Evolutionary conservation across 2,329 filamentous ascomycete genomes (phyloP).

Genomic region (Penicillium sp.): DNA sequence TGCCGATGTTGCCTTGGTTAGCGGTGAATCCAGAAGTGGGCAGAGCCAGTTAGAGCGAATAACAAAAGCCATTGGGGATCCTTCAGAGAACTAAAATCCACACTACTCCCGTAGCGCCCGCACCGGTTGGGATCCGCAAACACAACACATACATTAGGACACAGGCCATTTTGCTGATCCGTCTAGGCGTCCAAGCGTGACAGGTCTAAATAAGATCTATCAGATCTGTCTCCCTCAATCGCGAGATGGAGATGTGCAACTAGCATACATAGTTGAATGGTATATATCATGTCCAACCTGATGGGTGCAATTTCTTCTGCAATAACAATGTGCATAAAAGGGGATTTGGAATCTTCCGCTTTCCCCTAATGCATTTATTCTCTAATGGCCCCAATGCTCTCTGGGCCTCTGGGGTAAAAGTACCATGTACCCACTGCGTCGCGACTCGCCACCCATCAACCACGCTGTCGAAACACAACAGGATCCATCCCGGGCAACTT

Average conservation of each 20-base stretch:
- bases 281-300: background rate
- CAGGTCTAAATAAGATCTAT: slow-evolving; percentile 8
- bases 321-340: background rate
- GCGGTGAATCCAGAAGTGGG: background rate
- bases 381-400: background rate
- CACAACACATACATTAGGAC: background rate
- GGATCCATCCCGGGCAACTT: slow-evolving; percentile 13
- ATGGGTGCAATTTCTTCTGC: background rate
- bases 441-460: slow-evolving; percentile 24
- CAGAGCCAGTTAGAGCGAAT: background rate
- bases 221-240: background rate
- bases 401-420: slow-evolving; percentile 5
- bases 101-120: background rate
- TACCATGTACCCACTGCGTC: slow-evolving; percentile 11
- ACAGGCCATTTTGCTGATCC: background rate
- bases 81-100: background rate
- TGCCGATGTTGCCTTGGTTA: background rate
- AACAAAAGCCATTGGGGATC: background rate
- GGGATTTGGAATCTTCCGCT: slow-evolving; percentile 14
- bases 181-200: slow-evolving; percentile 4
- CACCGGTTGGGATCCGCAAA: background rate
- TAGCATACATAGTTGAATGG: no score
- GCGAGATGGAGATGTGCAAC: no score
- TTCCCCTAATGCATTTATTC: background rate
- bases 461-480: slow-evolving; percentile 14